A percentile compares a stretch with the other conserved stretches of the same genome.
Conservation (phyloP, 2,329 filamentous ascomycete species). For the Colletotrichum paranaense region DNA sequence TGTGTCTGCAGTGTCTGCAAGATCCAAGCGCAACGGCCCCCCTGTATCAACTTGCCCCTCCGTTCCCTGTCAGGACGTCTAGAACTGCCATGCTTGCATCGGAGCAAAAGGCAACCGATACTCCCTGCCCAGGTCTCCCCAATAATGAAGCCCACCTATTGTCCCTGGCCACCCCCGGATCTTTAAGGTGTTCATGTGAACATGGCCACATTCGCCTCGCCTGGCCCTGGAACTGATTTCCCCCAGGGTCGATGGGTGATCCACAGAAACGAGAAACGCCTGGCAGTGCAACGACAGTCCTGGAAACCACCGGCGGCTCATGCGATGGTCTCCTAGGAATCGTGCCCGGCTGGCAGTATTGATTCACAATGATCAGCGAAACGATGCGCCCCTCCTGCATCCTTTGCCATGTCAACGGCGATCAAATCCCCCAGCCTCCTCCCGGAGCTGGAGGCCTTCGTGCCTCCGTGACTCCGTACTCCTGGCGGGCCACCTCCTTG, state of each 20-base stretch:
- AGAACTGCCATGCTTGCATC: slow-evolving; percentile 12
- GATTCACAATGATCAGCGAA: slow-evolving; percentile 18
- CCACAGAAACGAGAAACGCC: slow-evolving; percentile 15
- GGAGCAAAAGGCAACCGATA: slow-evolving; percentile 21
- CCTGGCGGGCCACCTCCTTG: neutral
- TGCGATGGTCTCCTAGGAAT: neutral
- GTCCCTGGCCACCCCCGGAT: slow-evolving; percentile 1
- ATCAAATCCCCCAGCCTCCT: slow-evolving; percentile 11
- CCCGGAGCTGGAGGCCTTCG: neutral
- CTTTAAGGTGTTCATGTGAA: neutral
- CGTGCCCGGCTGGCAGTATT: neutral
- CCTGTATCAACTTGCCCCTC: slow-evolving; percentile 7
- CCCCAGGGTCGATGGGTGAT: neutral
- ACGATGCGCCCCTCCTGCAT: slow-evolving; percentile 5
- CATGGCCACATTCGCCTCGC: neutral
- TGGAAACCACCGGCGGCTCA: slow-evolving; percentile 5
- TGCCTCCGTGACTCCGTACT: neutral
- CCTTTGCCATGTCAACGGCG: neutral
- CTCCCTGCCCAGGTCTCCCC: slow-evolving; percentile 3
- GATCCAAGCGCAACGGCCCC: slow-evolving; percentile 11
- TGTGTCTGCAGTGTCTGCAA: neutral
- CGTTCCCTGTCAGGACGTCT: neutral
- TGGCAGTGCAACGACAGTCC: slow-evolving; percentile 3
- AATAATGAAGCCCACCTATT: neutral
- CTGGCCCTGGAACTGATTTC: neutral